Percentiles rank a stretch among this genome's conserved stretches.
Evolutionary conservation across 106 monocot genomes (phyloP).

Genomic region (Cymbidium sinense): DNA sequence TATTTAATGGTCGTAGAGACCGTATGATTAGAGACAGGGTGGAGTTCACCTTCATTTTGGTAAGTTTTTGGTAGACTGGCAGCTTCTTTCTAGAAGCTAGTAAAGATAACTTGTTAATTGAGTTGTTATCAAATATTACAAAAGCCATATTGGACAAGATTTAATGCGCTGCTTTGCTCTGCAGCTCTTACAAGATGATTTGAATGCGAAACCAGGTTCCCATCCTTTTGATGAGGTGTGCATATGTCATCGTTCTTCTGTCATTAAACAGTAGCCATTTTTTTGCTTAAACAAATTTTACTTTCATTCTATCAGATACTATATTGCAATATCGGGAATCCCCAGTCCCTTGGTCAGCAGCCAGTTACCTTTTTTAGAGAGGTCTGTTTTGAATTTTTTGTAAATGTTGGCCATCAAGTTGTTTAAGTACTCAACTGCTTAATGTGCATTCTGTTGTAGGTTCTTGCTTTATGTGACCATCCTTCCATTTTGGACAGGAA

Average conservation of each 20-base stretch:
- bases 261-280: not conserved
- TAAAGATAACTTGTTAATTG: not conserved
- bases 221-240: conserved; percentile 85
- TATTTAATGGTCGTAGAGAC: not conserved
- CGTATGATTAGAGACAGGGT: not conserved
- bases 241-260: not conserved
- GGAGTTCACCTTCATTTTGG: not conserved
- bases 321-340: conserved; percentile 95
- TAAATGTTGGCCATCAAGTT: not conserved
- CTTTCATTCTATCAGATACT: conserved; percentile 46
- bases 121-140: not conserved
- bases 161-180: not conserved
- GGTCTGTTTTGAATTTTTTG: conserved; percentile 23
- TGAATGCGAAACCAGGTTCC: conserved; percentile 59
- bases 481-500: conserved; percentile 62
- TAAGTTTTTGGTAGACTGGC: not conserved
- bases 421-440: not conserved
- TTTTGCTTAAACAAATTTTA: conserved; percentile 7
- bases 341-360: conserved; percentile 85
- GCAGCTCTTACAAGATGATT: conserved; percentile 72
- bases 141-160: not conserved
- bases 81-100: conserved; percentile 4
- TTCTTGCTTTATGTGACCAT: conserved; percentile 79
- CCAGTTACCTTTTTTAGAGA: conserved; percentile 90
- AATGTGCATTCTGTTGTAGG: conserved; percentile 33